Base-by-base conservation (phyloP, 1,139 yeast genomes). In the Pneumocystis wakefieldiae region DNA sequence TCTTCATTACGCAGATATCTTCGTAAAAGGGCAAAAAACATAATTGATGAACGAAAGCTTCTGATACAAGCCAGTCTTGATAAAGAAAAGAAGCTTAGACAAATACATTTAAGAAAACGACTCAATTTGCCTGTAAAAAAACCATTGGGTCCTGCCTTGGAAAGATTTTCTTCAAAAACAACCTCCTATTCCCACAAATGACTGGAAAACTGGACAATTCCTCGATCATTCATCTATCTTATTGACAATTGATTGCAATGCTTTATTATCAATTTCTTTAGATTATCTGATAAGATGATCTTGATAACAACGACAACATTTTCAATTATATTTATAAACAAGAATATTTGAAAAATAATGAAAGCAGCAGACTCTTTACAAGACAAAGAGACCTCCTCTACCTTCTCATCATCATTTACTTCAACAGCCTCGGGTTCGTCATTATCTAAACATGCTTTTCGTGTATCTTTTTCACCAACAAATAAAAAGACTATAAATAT, bases 1-100 rank as follows among this genome's bases (percentile, higher is more conserved):
- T 88, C 97, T 17, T 85, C 91, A 2, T 76, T 92, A 68, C 84
- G 96, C 72, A 81, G 84, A 64, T 85, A 85, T 72, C 76, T 88
- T 74, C 83, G 96, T 73, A 92, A 88, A 80, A 87, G 87, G 80
- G 84, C 85, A 63, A 84, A 83, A 73, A 89, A 90, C 72, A 92
- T 91, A 63, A 83, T 91, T 67, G 96, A 90, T 73, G 91, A 91
- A 73, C 84, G 97, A 70, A 86, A 85, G 70, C 71, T 86, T 73
- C 83, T 95, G 69, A 78, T 88, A n/a, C 94, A 92, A 72, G 82
- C 81, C 67, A 87, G 87, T 70, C 78, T 88, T 72, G 81, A 80
- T 71, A 79, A 79, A 70, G 97, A 92, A 74, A 87, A 89, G 74
- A 82, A 81, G 63, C 78, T 84, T 48, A 84, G 96, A 73, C 80